Evolutionary conservation across 495 filamentous ascomycete species (phyloP).

Genomic region (Xylaria cubensis): DNA sequence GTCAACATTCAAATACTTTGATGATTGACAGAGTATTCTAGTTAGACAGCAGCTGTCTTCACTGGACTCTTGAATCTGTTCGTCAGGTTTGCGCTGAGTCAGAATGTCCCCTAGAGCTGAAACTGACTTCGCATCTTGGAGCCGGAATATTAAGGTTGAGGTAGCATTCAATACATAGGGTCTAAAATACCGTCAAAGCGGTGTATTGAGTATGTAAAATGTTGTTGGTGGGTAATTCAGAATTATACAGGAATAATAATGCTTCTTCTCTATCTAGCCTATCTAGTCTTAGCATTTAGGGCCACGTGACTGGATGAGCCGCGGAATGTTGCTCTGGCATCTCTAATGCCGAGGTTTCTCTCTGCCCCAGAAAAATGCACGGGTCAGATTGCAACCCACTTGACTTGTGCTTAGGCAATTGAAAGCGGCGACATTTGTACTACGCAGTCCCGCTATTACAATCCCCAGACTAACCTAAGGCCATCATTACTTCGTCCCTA

Average conservation of each 20-base stretch:
- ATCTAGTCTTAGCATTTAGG: too few species aligned
- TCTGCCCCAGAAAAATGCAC: neutral
- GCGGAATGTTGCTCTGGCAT: conserved; percentile 4
- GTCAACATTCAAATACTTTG: neutral
- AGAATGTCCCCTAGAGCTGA: neutral
- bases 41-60: neutral
- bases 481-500: neutral
- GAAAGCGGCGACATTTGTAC: neutral
- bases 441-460: neutral
- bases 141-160: neutral
- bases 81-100: neutral
- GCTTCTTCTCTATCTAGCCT: neutral
- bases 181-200: neutral
- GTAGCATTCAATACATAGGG: too few species aligned
- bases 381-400: neutral
- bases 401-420: neutral
- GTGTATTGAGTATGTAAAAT: neutral
- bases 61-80: neutral
- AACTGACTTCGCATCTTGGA: neutral
- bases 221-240: neutral
- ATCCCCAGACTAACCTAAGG: neutral
- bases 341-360: conserved; percentile 12
- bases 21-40: neutral
- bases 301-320: neutral
- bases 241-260: neutral